Evolutionary conservation across 305 asterid genomes (phyloP).

Genomic region (Fraxinus sp.): DNA sequence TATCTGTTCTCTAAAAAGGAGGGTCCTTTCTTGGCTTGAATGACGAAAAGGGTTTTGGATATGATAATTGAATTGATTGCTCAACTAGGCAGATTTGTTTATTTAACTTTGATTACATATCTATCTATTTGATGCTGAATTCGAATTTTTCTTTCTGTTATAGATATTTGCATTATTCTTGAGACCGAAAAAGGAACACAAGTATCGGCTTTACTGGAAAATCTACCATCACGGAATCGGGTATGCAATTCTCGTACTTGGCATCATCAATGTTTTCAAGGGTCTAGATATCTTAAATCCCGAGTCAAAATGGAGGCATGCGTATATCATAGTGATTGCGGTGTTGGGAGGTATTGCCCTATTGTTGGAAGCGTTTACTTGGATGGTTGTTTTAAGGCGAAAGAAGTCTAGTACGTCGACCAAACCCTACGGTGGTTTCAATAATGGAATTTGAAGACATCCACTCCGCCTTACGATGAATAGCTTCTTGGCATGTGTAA

Average conservation of each 20-base stretch:
- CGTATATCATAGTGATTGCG: constrained; percentile 45
- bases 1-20: background rate
- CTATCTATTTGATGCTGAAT: background rate
- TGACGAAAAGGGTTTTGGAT: background rate
- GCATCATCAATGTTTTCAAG: constrained; percentile 72
- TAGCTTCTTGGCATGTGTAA: background rate
- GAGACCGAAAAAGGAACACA: constrained; percentile 83
- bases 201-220: constrained; percentile 77
- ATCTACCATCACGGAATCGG: constrained; percentile 76
- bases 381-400: constrained; percentile 54
- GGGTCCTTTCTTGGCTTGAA: background rate
- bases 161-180: constrained; percentile 69
- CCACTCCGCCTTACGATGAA: background rate
- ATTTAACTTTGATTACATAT: background rate
- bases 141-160: background rate
- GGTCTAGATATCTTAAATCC: constrained; percentile 69
- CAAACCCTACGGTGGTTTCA: constrained; percentile 45
- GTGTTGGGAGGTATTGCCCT: constrained; percentile 56
- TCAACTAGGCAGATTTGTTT: background rate
- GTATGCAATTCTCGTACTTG: constrained; percentile 51
- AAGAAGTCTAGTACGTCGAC: constrained; percentile 48
- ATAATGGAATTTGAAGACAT: constrained; percentile 21
- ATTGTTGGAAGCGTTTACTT: constrained; percentile 59
- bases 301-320: constrained; percentile 57
- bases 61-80: background rate